Evolutionary conservation across 768 basidiomycete genomes (phyloP).

Genomic region (Leccinellum albellum): DNA sequence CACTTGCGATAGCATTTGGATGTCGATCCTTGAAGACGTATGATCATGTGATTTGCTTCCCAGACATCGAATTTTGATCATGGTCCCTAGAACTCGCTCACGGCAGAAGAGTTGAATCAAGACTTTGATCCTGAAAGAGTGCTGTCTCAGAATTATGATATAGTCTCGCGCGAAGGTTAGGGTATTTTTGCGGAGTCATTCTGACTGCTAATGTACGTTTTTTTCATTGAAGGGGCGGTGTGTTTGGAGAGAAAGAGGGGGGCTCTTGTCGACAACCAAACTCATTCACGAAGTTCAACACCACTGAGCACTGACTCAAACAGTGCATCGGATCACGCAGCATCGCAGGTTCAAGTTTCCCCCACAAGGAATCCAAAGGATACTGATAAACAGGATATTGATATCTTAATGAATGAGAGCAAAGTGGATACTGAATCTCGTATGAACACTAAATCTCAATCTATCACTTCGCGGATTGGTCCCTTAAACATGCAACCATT

Average conservation of each 20-base stretch:
- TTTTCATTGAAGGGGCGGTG: background rate
- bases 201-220: background rate
- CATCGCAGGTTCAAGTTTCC: too few species aligned
- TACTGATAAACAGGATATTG: background rate
- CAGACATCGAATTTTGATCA: background rate
- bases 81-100: background rate
- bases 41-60: background rate
- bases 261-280: background rate
- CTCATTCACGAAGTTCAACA: background rate
- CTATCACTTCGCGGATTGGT: background rate
- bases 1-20: conserved; percentile 6
- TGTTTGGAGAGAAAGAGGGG: background rate
- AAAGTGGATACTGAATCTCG: background rate
- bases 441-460: background rate
- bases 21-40: conserved; percentile 5
- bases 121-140: background rate
- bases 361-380: background rate
- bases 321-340: too few species aligned
- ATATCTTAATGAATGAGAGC: too few species aligned
- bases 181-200: too few species aligned
- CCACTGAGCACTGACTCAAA: background rate
- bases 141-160: background rate
- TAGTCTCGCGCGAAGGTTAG: conserved; percentile 1
- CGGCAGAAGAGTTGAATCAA: background rate
- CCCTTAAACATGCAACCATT: too few species aligned